These are phyloP conservation scores for Rhododendron griersonianum DNA, from an alignment of 148 eudicot genomes.

Conservation along the genomic window DNA sequence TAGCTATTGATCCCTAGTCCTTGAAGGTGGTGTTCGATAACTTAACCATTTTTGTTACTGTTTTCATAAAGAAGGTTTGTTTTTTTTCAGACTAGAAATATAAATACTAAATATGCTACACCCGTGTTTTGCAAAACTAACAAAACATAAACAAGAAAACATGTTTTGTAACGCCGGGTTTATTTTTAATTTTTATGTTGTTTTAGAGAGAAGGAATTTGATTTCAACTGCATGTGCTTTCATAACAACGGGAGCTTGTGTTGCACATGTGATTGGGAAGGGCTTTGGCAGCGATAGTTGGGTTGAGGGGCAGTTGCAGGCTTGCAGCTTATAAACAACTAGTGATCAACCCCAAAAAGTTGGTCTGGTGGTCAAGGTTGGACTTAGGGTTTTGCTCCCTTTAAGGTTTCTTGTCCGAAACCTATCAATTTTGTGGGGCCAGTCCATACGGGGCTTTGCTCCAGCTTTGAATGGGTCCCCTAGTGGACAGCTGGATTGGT, in stretches of 20 bases:
- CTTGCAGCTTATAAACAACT: neutral
- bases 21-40: neutral
- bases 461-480: neutral
- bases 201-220: neutral
- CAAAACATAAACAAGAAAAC: neutral
- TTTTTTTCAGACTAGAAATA: neutral
- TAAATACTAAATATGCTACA: neutral
- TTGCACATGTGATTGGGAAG: neutral
- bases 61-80: neutral
- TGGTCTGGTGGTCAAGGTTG: neutral
- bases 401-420: neutral
- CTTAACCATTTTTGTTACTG: neutral
- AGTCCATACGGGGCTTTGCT: neutral
- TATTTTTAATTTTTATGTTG: neutral
- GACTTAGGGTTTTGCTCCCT: neutral
- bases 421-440: neutral
- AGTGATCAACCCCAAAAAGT: neutral
- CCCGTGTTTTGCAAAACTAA: neutral
- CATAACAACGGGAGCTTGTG: neutral
- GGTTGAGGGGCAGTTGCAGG: neutral
- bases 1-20: neutral
- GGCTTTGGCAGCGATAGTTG: neutral
- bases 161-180: neutral
- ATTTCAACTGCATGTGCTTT: neutral
- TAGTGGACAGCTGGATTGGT: neutral